Base-by-base conservation (phyloP, 768 basidiomycete genomes). In the Rhodotorula kratochvilovae region DNA sequence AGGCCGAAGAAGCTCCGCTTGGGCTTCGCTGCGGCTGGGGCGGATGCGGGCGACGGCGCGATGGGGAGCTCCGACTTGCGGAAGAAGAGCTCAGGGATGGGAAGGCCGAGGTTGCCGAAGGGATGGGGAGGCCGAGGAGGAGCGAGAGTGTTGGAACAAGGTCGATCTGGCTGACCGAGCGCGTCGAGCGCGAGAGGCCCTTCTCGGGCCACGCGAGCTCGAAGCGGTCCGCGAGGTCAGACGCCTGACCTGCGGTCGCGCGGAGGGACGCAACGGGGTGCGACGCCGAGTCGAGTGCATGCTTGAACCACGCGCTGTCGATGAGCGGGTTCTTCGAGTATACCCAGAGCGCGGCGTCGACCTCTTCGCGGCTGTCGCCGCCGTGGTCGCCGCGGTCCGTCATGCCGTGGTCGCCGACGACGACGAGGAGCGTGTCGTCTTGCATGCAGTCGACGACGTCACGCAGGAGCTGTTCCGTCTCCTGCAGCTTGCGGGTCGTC, bases 401-500 rank as follows among this genome's bases (percentile, higher is more conserved):
- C 96, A 99, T 98, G 0, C 96, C 96, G 77, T 98, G 96, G 79
- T 99, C 95, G 2, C 96, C 96, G 2, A 98, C 83, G 3, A 99
- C 85, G 65, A 99, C 86, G 11, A 99, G 84, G 0, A 99, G 82
- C 0, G 96, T 98, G 61, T 95, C 89, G 64, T 96, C 89, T 60
- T 80, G 77, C 68, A 96, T 79, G 25, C 83, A 74, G 0, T 86
- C 84, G 11, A 98, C 90, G 8, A 95, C 88, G 12, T 85, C 83
- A 21, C 80, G 79, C 4, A 99, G 81, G 0, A 96, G 87, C 39
- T 83, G 79, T 79, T 98, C 87, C 91, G 97, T 95, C 79, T 97
- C 92, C 67, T 82, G 79, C 29, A 98, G 82, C 80, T 99, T 99
- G 33, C 86, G 81, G 71, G 84, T 86, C 92, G 97, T 96, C 59